Percentiles rank a stretch among this genome's conserved stretches.
phyloP scores from a whole-genome alignment of 139 green algal species.

The Auxenochlorella protothecoides region DNA sequence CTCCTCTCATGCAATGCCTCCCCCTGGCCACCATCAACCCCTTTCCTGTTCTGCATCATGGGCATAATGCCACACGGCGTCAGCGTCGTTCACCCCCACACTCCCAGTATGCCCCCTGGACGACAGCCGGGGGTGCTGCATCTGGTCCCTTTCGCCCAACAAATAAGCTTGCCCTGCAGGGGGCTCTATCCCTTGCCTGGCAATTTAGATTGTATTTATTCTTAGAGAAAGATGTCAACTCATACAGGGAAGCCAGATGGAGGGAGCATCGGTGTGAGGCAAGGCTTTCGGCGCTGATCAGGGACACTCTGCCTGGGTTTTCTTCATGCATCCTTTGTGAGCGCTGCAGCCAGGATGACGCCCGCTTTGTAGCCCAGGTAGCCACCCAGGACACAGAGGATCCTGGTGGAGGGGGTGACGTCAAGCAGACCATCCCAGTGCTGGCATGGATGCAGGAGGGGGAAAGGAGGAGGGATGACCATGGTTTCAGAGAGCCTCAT shows the following conservation, averaged over 20 bases:
- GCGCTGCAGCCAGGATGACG: conserved; percentile 12
- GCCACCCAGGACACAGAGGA: conserved; percentile 27
- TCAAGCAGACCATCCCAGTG: conserved; percentile 1
- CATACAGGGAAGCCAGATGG: background rate
- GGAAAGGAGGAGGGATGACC: background rate
- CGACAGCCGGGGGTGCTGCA: too few relatives aligned
- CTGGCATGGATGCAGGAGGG: conserved; percentile 6
- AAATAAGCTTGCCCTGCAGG: too few relatives aligned
- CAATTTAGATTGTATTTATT: too few relatives aligned
- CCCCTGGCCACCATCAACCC: background rate
- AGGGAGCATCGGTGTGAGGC: background rate
- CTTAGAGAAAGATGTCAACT: too few relatives aligned
- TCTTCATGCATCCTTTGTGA: background rate
- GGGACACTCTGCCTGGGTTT: background rate
- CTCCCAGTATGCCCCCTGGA: too few relatives aligned
- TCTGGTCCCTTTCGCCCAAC: too few relatives aligned
- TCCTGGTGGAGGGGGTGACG: background rate
- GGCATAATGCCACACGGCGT: background rate
- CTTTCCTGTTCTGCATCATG: background rate
- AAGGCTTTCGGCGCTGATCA: background rate
- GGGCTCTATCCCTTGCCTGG: too few relatives aligned
- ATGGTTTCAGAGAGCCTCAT: background rate
- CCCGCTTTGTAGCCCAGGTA: conserved; percentile 51
- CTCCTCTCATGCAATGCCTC: too few relatives aligned
- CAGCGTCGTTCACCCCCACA: too few relatives aligned